phyloP scores from a whole-genome alignment of 225 moss, liverwort and hornwort genomes.

The Ulota crispa region DNA sequence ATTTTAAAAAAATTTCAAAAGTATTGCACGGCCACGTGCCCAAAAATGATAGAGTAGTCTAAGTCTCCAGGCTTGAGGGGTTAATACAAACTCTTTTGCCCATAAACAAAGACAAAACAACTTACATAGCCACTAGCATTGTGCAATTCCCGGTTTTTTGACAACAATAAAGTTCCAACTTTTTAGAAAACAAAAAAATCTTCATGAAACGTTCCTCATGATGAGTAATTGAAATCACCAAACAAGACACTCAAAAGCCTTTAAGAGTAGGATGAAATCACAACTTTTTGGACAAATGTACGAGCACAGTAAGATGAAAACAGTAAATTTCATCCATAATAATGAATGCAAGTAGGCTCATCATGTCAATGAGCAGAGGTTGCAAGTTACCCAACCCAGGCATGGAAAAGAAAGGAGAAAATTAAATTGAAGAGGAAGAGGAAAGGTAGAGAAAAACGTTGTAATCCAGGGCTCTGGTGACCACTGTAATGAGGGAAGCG shows the following conservation, averaged over 20 bases:
- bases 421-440: no score
- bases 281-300: background rate
- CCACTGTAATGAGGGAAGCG: background rate
- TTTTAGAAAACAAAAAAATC: background rate
- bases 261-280: background rate
- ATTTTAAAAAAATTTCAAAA: no score
- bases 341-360: background rate
- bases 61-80: no score
- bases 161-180: no score
- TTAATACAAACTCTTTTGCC: no score
- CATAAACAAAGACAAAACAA: no score
- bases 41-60: no score
- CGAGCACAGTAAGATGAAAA: background rate
- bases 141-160: no score
- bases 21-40: no score
- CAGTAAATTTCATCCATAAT: background rate
- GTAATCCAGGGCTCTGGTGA: background rate
- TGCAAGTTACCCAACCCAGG: background rate
- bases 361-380: background rate
- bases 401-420: no score
- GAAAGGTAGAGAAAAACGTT: background rate
- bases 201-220: background rate
- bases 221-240: background rate
- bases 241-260: background rate
- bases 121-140: no score